These are phyloP conservation scores for Thielaviopsis ethacetica DNA, from an alignment of 2,329 filamentous ascomycete species.

Conservation along the genomic window DNA sequence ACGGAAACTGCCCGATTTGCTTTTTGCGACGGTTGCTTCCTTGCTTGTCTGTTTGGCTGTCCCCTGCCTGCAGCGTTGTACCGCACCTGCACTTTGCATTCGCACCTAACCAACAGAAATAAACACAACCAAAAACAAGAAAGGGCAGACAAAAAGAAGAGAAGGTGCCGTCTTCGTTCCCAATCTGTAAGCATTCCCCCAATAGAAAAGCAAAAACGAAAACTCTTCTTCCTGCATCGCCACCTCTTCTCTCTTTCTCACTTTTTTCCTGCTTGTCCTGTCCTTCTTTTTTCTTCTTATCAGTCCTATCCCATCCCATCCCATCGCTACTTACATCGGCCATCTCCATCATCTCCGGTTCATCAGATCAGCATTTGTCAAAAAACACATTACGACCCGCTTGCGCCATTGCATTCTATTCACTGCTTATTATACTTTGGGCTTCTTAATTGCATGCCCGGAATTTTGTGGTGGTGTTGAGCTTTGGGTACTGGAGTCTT, in stretches of 20 bases:
- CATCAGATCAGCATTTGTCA: neutral
- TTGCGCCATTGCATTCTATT: neutral
- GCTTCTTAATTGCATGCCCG: neutral
- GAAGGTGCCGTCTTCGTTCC: neutral
- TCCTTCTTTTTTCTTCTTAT: no score
- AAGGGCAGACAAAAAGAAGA: neutral
- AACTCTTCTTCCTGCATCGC: neutral
- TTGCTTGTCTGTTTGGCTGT: neutral
- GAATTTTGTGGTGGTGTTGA: neutral
- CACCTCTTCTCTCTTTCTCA: neutral
- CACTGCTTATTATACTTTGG: neutral
- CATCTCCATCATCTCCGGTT: neutral
- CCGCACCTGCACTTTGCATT: neutral
- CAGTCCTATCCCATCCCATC: no score
- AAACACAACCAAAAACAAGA: neutral
- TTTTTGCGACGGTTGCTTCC: neutral
- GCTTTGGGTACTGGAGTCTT: neutral
- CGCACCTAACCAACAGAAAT: neutral
- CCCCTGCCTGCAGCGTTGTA: neutral
- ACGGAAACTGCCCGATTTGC: constrained; percentile 4
- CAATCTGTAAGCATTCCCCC: neutral
- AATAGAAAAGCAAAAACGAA: neutral
- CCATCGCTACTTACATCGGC: neutral
- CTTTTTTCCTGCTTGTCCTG: neutral
- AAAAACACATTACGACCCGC: neutral